Evolutionary conservation across 208 protist species (phyloP).

Genomic region (Porcisia deanei): DNA sequence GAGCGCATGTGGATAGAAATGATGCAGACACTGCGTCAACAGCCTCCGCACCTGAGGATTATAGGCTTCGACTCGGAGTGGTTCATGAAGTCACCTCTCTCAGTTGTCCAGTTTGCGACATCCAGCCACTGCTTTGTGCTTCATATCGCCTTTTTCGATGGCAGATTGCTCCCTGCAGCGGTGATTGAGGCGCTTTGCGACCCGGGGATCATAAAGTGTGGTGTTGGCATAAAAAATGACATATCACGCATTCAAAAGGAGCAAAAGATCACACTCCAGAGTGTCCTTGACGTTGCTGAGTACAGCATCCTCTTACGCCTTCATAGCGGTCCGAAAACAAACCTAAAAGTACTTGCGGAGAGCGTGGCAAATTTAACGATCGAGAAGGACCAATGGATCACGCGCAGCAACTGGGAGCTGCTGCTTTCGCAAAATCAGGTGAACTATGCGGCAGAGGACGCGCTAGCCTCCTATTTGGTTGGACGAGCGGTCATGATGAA

Average conservation of each 20-base stretch:
- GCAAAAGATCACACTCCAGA: conserved; percentile 28
- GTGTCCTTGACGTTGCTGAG: conserved; percentile 40
- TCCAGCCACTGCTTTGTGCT: conserved; percentile 65
- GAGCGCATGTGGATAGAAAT: conserved; percentile 44
- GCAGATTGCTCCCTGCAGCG: conserved; percentile 28
- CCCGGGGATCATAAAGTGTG: conserved; percentile 49
- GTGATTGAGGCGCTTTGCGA: conserved; percentile 34
- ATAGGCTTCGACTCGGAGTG: conserved; percentile 65
- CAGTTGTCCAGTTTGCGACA: conserved; percentile 55
- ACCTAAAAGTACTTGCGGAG: conserved; percentile 34
- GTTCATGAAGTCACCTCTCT: conserved; percentile 46
- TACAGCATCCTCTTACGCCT: conserved; percentile 34
- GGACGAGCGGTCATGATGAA: conserved; percentile 32
- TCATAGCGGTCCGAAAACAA: conserved; percentile 18
- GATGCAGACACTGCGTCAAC: conserved; percentile 25
- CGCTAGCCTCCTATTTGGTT: conserved; percentile 47
- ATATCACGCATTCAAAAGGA: conserved; percentile 38
- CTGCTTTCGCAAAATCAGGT: conserved; percentile 25
- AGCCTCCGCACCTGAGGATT: conserved; percentile 29
- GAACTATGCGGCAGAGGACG: conserved; percentile 61
- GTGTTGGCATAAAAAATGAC: conserved; percentile 47
- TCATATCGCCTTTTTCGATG: conserved; percentile 50
- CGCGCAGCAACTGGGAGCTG: conserved; percentile 67
- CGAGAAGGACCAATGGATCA: conserved; percentile 39
- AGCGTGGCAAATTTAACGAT: conserved; percentile 30